Evolutionary conservation across 352 stramenopile species (phyloP).

Genomic region (Elongisporangium undulatum): DNA sequence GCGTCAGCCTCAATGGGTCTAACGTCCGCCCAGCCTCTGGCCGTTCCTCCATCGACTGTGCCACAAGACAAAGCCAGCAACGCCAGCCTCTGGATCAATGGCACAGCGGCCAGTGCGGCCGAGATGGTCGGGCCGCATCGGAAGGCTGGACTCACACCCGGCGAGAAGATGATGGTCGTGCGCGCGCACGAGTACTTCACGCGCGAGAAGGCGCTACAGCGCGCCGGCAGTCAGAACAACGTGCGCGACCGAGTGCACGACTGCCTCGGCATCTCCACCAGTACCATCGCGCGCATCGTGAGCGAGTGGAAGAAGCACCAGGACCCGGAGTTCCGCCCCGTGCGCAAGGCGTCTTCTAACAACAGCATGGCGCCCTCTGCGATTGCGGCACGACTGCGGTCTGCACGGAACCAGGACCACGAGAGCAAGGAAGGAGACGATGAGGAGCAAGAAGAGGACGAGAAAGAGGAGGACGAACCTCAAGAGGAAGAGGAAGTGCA

Average conservation of each 20-base stretch:
- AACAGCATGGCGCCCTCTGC: too few species aligned
- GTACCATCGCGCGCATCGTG: background rate
- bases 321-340: background rate
- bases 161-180: background rate
- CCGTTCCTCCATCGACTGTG: background rate
- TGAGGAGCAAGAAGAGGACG: slow-evolving; percentile 5
- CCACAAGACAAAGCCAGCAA: background rate
- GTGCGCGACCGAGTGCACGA: background rate
- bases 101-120: background rate
- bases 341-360: background rate
- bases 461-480: slow-evolving; percentile 1
- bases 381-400: background rate
- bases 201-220: background rate
- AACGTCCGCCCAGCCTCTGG: background rate
- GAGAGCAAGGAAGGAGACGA: background rate
- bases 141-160: background rate
- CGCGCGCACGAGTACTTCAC: background rate
- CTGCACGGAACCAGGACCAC: background rate
- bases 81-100: background rate
- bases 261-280: background rate
- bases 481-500: slow-evolving; percentile 3
- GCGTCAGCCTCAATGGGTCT: too few species aligned
- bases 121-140: background rate
- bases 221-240: background rate
- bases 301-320: background rate